These are phyloP conservation scores for Botrytis elliptica DNA, from an alignment of 2,329 filamentous ascomycete species.

Conservation along the genomic window DNA sequence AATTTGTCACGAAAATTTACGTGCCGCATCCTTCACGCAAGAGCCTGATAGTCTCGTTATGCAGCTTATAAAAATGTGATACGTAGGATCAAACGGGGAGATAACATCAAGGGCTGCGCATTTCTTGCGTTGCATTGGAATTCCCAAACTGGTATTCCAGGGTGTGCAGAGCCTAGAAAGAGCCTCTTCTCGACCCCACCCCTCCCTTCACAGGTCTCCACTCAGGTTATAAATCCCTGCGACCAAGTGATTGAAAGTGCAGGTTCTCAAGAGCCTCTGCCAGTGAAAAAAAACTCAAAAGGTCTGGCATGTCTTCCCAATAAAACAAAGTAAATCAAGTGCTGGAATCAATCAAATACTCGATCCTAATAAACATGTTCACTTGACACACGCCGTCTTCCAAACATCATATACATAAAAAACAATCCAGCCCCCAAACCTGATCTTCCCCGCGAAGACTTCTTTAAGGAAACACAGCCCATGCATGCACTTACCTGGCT, in stretches of 20 bases:
- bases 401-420: not conserved
- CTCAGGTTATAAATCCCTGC: not conserved
- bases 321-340: accelerated
- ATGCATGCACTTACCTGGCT: not conserved
- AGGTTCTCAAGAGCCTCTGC: not conserved
- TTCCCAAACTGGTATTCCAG: not conserved
- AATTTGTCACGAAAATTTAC: not conserved
- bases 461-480: not conserved
- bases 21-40: not conserved
- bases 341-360: not conserved
- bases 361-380: not conserved
- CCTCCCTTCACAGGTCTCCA: not conserved
- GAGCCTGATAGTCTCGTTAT: not conserved
- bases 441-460: not conserved
- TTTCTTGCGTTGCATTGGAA: not conserved
- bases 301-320: not conserved
- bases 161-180: not conserved
- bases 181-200: not conserved
- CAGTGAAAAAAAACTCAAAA: not conserved
- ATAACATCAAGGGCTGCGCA: not conserved
- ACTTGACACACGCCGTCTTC: too few relatives aligned
- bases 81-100: constrained; percentile 5
- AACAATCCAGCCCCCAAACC: not conserved
- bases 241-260: not conserved
- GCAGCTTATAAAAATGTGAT: not conserved